phyloP scores from a whole-genome alignment of 495 filamentous ascomycete species.

The Podospora pseudopauciseta region DNA sequence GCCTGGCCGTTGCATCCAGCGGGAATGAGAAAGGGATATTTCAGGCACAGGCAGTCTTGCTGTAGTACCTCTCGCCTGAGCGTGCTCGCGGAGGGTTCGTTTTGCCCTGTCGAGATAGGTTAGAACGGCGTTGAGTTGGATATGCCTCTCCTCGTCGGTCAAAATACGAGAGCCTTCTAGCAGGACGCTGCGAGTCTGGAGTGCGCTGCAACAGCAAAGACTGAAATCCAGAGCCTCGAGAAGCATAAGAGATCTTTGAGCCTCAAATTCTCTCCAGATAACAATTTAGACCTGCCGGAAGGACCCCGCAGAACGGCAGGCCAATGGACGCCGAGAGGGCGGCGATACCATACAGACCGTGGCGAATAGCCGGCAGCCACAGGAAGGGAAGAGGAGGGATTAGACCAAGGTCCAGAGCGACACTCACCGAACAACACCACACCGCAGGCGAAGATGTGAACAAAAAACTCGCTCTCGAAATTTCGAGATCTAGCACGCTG shows the following conservation, averaged over 20 bases:
- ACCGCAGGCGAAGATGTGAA: not conserved
- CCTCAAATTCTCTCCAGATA: not conserved
- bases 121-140: not conserved
- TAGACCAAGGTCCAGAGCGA: not conserved
- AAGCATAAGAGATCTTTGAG: not conserved
- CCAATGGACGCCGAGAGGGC: not conserved
- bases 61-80: too few relatives aligned
- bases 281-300: not conserved
- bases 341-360: not conserved
- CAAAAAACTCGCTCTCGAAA: not conserved
- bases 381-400: too few relatives aligned
- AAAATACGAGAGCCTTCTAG: not conserved
- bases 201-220: not conserved
- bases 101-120: not conserved
- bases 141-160: too few relatives aligned
- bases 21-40: too few relatives aligned
- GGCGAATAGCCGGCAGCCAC: not conserved
- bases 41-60: too few relatives aligned
- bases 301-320: constrained; percentile 6
- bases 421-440: constrained; percentile 4
- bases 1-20: too few relatives aligned
- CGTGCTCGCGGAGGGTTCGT: not conserved
- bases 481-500: not conserved
- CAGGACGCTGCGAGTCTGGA: not conserved
- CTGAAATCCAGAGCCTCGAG: not conserved